phyloP scores from a whole-genome alignment of 768 basidiomycete genomes.

The Podaxis rugospora region DNA sequence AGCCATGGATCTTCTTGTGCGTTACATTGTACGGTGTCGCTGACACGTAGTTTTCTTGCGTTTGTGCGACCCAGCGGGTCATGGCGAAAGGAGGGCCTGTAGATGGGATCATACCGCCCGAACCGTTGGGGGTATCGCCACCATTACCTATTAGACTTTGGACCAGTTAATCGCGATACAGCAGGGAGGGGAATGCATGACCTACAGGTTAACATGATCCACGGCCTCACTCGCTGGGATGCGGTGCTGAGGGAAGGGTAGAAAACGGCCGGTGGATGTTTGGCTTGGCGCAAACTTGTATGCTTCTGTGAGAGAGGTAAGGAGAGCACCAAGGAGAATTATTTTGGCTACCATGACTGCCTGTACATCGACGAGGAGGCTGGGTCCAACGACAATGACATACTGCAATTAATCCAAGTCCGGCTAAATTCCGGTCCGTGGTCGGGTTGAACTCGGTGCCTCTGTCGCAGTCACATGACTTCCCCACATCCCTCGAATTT shows the following conservation, averaged over 20 bases:
- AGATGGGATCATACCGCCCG: slow-evolving; percentile 77
- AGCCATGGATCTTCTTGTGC: slow-evolving; percentile 52
- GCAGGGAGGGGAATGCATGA: neutral
- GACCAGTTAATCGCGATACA: no score
- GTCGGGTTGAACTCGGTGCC: slow-evolving; percentile 1
- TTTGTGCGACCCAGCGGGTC: slow-evolving; percentile 85
- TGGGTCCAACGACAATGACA: neutral
- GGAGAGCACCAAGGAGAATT: neutral
- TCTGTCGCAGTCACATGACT: neutral
- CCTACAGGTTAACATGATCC: slow-evolving; percentile 28
- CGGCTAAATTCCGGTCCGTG: slow-evolving; percentile 7
- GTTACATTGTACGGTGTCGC: slow-evolving; percentile 58
- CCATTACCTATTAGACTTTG: slow-evolving; percentile 64
- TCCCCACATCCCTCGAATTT: neutral
- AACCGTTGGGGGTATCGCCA: slow-evolving; percentile 63
- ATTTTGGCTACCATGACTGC: slow-evolving; percentile 4
- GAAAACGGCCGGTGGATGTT: slow-evolving; percentile 2
- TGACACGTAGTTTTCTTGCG: slow-evolving; percentile 71
- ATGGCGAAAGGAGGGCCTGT: slow-evolving; percentile 77
- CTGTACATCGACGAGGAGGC: neutral
- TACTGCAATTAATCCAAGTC: neutral
- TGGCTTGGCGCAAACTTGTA: slow-evolving; percentile 6
- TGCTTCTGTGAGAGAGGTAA: neutral
- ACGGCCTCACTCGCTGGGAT: slow-evolving; percentile 21
- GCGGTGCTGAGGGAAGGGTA: slow-evolving; percentile 7